These are phyloP conservation scores for Penicillium silybi DNA, from an alignment of 495 filamentous ascomycete species.

Conservation along the genomic window DNA sequence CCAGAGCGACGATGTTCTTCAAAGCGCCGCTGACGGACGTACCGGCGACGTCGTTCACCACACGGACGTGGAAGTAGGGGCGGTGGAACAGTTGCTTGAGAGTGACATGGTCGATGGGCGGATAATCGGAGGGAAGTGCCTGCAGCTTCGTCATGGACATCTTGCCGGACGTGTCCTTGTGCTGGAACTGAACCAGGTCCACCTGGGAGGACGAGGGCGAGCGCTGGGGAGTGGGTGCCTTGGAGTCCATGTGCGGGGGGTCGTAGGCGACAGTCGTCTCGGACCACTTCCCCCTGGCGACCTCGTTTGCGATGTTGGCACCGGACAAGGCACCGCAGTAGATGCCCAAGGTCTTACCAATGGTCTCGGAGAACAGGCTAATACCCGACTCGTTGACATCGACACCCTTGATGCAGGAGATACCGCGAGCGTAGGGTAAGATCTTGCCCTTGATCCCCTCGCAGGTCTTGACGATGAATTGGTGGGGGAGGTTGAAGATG, in stretches of 20 bases:
- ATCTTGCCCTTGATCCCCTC: slow-evolving; percentile 82
- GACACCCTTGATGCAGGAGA: slow-evolving; percentile 98
- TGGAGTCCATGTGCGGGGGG: slow-evolving; percentile 78
- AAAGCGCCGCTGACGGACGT: slow-evolving; percentile 93
- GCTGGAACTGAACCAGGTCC: slow-evolving; percentile 58
- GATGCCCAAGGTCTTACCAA: slow-evolving; percentile 83
- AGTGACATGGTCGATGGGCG: slow-evolving; percentile 72
- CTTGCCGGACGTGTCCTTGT: slow-evolving; percentile 61
- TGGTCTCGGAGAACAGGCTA: slow-evolving; percentile 88
- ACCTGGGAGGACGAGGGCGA: slow-evolving; percentile 53
- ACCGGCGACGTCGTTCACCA: slow-evolving; percentile 89
- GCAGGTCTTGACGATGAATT: slow-evolving; percentile 90
- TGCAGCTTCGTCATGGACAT: slow-evolving; percentile 61
- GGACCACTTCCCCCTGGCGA: slow-evolving; percentile 91
- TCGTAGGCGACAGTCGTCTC: slow-evolving; percentile 97
- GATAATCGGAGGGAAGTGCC: slow-evolving; percentile 73
- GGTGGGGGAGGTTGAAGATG: slow-evolving; percentile 96
- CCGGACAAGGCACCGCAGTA: slow-evolving; percentile 96
- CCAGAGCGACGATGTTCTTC: slow-evolving; percentile 95
- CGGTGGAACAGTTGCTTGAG: slow-evolving; percentile 87
- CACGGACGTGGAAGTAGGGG: slow-evolving; percentile 94
- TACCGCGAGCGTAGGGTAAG: slow-evolving; percentile 84
- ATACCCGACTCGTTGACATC: slow-evolving; percentile 80
- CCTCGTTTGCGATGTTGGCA: slow-evolving; percentile 94
- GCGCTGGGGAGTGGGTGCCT: slow-evolving; percentile 60